phyloP scores from a whole-genome alignment of 139 green algal genomes.

The Spirogloea muscicola region DNA sequence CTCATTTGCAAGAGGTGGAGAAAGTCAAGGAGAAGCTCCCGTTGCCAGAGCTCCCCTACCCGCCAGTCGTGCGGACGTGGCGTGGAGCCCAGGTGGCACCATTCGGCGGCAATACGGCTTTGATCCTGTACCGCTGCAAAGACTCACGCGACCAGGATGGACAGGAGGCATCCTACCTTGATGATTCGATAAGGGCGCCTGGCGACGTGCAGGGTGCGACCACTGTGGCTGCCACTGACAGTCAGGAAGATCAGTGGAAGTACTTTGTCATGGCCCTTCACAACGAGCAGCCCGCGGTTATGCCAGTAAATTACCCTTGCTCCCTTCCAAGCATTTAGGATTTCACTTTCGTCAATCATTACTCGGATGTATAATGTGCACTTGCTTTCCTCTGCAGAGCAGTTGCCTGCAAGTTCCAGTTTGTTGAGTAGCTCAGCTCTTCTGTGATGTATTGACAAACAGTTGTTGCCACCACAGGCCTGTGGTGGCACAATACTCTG shows the following conservation, averaged over 20 bases:
- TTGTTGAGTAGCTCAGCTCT: not conserved
- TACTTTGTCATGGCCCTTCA: slow-evolving; percentile 26
- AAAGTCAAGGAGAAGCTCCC: too few species aligned
- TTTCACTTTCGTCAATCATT: not conserved
- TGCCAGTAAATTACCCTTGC: slow-evolving; percentile 17
- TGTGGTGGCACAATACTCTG: slow-evolving; percentile 28
- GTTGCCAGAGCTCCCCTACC: too few species aligned
- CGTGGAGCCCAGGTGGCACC: slow-evolving; percentile 1
- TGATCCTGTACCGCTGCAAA: slow-evolving; percentile 37
- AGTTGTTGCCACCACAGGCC: too few species aligned
- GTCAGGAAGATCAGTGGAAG: too few species aligned
- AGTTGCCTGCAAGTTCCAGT: not conserved
- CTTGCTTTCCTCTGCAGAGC: not conserved
- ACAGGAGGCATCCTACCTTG: too few species aligned
- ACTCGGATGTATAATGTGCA: not conserved
- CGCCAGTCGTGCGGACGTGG: slow-evolving; percentile 11
- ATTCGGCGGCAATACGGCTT: slow-evolving; percentile 21
- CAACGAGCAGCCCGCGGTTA: slow-evolving; percentile 24
- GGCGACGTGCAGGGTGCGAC: too few species aligned
- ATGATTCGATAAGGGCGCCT: too few species aligned
- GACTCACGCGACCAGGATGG: too few species aligned
- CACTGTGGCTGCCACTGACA: too few species aligned
- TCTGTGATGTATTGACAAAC: too few species aligned
- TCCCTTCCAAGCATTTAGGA: too few species aligned
- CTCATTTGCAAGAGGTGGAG: too few species aligned